A percentile compares a stretch with the other conserved stretches of the same genome.
phyloP scores from a whole-genome alignment of 371 early-diverging fungal genomes.

The Mucor racemosus region DNA sequence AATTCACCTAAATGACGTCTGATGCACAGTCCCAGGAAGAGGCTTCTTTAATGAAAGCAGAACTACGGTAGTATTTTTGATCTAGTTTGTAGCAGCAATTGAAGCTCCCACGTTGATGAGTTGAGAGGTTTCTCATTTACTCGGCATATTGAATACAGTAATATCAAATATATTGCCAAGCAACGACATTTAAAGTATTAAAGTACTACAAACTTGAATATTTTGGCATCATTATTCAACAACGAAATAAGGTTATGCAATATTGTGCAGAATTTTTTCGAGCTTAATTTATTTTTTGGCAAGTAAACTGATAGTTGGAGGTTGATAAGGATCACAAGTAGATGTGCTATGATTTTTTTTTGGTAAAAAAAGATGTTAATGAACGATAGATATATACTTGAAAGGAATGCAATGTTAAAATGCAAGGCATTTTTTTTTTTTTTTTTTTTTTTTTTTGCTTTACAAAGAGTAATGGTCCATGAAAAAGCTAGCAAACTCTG shows the following conservation, averaged over 20 bases:
- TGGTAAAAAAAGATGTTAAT: background rate
- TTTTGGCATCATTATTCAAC: too few relatives aligned
- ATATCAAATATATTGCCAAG: too few relatives aligned
- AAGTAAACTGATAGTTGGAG: background rate
- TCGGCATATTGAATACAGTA: too few relatives aligned
- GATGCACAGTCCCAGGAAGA: background rate
- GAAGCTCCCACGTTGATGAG: too few relatives aligned
- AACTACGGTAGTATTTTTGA: too few relatives aligned
- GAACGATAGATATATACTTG: background rate
- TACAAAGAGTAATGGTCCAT: background rate
- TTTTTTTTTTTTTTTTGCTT: background rate
- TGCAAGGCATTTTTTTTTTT: too few relatives aligned
- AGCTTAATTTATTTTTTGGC: background rate
- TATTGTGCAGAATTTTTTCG: background rate
- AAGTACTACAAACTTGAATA: too few relatives aligned
- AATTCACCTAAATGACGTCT: slow-evolving; percentile 11
- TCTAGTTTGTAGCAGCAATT: too few relatives aligned
- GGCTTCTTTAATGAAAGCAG: too few relatives aligned
- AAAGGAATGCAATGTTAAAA: background rate
- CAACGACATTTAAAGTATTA: too few relatives aligned
- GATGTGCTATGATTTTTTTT: background rate
- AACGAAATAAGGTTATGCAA: too few relatives aligned
- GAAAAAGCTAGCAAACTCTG: background rate
- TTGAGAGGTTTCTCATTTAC: too few relatives aligned
- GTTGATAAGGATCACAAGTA: background rate